Base-by-base conservation (phyloP, 371 early-diverging fungal genomes). In the Umbelopsis sp. region DNA sequence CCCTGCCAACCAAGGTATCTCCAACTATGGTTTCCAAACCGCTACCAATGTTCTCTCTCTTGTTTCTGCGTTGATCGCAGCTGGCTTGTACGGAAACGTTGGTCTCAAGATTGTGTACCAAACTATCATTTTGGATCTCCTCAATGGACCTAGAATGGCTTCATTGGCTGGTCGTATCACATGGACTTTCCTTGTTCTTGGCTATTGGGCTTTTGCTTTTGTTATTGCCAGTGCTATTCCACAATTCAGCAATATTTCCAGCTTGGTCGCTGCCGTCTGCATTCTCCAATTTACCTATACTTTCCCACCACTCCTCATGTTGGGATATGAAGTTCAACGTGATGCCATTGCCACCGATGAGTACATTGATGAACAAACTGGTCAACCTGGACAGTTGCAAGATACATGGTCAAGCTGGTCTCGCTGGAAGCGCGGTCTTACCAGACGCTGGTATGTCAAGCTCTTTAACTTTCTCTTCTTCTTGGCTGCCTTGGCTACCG, bases 31-130 rank as follows among this genome's bases (percentile, higher is more conserved):
- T 12, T 25, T 14, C 16, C 57, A 57, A 57, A 57, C 57, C 25
- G 57, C 57, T 25, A 25, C 37, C 37, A 57, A 57, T 18, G 57
- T 37, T 16, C 29, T 57, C 8, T 32, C 29, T 24, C 57, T 57
- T 18, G 57, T 57, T 16, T 57, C 57, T 57, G 57, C 57, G 35
- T 57, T 57, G 57, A 57, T 57, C 37, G 57, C 57, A 32, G 57
- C 57, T 37, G 57, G 57, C 22, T 9, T 57, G 37, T 57, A 57
- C 57, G 57, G 57, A n/a, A 57, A 57, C 25, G 37, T 57, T 57
- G 57, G 57, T 25, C 14, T 57, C 37, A 57, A 57, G 25, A 24
- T 57, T 22, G 37, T 57, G 1, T 57, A 57, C 37, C 57, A 57
- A 24, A 57, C 57, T 25, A 32, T 57, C 18, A 37, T 57, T 25